Evolutionary conservation across 139 green algal species (phyloP).

Genomic region (Chlorella sp.): DNA sequence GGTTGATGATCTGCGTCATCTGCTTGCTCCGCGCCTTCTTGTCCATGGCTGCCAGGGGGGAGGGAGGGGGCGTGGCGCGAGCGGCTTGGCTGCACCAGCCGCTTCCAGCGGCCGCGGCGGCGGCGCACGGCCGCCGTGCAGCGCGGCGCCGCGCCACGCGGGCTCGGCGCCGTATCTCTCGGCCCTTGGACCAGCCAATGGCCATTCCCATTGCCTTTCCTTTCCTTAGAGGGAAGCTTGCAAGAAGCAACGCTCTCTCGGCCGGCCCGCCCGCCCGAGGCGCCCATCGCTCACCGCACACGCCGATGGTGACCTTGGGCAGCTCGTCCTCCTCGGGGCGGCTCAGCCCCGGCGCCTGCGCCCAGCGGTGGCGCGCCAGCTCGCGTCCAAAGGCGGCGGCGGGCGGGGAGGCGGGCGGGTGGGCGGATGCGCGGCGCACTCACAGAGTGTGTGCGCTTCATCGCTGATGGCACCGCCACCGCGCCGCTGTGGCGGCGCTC

Average conservation of each 20-base stretch:
- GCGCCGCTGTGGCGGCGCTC: too few relatives aligned
- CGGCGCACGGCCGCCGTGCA: too few relatives aligned
- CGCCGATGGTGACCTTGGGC: constrained; percentile 34
- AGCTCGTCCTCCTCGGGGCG: constrained; percentile 19
- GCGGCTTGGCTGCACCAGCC: background rate
- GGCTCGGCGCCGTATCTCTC: too few relatives aligned
- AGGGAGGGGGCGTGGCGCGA: background rate
- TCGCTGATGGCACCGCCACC: too few relatives aligned
- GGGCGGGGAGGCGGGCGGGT: too few relatives aligned
- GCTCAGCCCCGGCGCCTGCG: constrained; percentile 30
- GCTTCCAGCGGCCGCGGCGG: background rate
- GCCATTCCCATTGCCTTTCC: background rate
- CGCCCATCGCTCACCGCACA: constrained; percentile 29
- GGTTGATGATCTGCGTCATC: constrained; percentile 89
- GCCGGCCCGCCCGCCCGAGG: too few relatives aligned
- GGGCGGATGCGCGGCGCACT: too few relatives aligned
- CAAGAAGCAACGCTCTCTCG: too few relatives aligned
- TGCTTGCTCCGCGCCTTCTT: constrained; percentile 89
- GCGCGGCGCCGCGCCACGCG: background rate
- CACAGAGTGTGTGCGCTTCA: too few relatives aligned
- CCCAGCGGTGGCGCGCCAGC: too few relatives aligned
- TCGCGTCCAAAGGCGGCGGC: too few relatives aligned
- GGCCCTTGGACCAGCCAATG: too few relatives aligned
- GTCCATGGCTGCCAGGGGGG: constrained; percentile 81
- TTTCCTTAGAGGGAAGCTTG: background rate